Evolutionary conservation across 192 early-diverging fungal species (phyloP).

Genomic region (Coemansia sp.): DNA sequence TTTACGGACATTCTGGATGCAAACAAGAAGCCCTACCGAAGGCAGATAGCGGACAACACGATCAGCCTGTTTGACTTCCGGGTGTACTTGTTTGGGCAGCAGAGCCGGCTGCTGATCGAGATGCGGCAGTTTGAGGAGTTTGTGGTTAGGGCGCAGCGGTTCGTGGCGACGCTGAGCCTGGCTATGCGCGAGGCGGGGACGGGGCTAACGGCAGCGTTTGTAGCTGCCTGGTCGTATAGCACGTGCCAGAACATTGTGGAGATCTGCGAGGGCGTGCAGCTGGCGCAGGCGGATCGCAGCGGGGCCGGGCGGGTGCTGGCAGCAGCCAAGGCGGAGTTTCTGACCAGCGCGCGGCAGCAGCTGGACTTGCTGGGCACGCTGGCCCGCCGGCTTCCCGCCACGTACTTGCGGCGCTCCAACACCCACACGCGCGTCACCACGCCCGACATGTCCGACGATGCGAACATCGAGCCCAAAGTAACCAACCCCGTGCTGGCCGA

Average conservation of each 20-base stretch:
- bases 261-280: constrained; percentile 44
- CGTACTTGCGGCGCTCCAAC: constrained; percentile 13
- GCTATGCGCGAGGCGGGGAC: constrained; percentile 39
- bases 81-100: constrained; percentile 92
- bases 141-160: constrained; percentile 34
- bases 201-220: constrained; percentile 35
- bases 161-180: constrained; percentile 28
- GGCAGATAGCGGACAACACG: constrained; percentile 84
- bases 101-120: constrained; percentile 73
- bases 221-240: constrained; percentile 48
- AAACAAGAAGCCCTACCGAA: constrained; percentile 77
- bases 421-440: constrained; percentile 11
- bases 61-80: constrained; percentile 96
- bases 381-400: constrained; percentile 16
- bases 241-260: constrained; percentile 51
- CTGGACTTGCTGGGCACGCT: constrained; percentile 46
- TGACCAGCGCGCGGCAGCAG: constrained; percentile 41
- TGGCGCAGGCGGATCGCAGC: constrained; percentile 1
- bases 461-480: not conserved
- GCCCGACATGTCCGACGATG: not conserved
- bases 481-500: constrained; percentile 50
- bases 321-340: constrained; percentile 48
- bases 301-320: constrained; percentile 18
- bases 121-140: constrained; percentile 55
- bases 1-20: constrained; percentile 76